Conservation (phyloP, 1,139 yeast species). For the Scheffersomyces parashehatae region DNA sequence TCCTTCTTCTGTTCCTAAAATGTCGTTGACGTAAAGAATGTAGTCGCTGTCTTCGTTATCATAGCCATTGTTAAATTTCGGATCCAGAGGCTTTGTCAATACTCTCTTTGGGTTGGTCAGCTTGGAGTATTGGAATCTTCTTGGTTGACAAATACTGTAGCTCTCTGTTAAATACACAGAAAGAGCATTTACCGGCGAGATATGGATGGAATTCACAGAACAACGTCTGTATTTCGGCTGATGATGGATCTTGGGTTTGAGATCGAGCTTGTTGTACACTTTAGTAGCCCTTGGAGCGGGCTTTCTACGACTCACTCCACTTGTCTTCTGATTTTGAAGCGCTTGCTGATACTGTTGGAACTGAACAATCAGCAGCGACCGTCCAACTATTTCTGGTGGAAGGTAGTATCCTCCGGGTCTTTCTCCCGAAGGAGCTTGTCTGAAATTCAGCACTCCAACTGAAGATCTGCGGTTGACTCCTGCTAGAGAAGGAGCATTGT, state of each 20-base stretch:
- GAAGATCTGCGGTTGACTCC: slow-evolving; percentile 1
- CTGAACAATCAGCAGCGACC: slow-evolving; percentile 40
- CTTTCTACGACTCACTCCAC: slow-evolving; percentile 17
- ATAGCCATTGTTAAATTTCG: slow-evolving; percentile 74
- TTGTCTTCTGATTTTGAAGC: slow-evolving; percentile 25
- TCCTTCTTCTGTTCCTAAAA: slow-evolving; percentile 85
- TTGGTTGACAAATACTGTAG: slow-evolving; percentile 83
- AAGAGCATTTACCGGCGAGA: slow-evolving; percentile 85
- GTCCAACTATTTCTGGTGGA: slow-evolving; percentile 18
- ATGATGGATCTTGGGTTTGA: slow-evolving; percentile 61
- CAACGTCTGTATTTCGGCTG: slow-evolving; percentile 83
- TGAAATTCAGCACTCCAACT: slow-evolving; percentile 1
- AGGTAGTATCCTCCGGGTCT: slow-evolving; percentile 5
- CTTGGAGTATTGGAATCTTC: slow-evolving; percentile 75
- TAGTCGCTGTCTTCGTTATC: slow-evolving; percentile 92
- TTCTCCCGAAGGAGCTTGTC: background rate
- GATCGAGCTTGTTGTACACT: slow-evolving; percentile 49
- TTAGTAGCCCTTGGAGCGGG: slow-evolving; percentile 42
- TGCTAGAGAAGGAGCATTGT: slow-evolving; percentile 4
- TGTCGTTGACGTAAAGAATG: slow-evolving; percentile 90
- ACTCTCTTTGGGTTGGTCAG: slow-evolving; percentile 90
- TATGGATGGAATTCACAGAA: slow-evolving; percentile 71
- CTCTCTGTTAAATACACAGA: slow-evolving; percentile 79
- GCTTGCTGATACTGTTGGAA: slow-evolving; percentile 40
- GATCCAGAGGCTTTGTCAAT: slow-evolving; percentile 89